Evolutionary conservation across 2,329 filamentous ascomycete genomes (phyloP).

Genomic region (Elsinoe australis): DNA sequence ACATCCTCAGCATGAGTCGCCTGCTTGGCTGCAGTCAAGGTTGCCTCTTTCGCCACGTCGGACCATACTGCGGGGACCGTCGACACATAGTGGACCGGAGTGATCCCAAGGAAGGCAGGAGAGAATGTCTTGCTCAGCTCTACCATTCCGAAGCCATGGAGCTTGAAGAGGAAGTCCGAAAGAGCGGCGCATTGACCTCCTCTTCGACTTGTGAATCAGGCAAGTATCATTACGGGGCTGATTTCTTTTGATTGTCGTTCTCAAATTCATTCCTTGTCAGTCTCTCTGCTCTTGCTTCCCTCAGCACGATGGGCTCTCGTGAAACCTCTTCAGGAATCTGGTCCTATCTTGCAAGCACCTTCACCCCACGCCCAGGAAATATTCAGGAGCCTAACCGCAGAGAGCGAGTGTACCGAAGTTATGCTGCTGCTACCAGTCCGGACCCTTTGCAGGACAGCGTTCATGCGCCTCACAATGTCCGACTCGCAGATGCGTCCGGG

Average conservation of each 20-base stretch:
- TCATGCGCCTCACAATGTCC: no score
- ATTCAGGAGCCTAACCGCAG: no score
- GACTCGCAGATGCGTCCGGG: no score
- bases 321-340: not conserved
- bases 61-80: slow-evolving; percentile 81
- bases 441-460: no score
- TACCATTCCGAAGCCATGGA: not conserved
- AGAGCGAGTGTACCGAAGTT: no score
- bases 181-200: slow-evolving; percentile 65
- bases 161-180: slow-evolving; percentile 57
- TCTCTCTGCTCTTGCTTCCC: not conserved
- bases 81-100: slow-evolving; percentile 66
- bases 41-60: slow-evolving; percentile 77
- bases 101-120: slow-evolving; percentile 40
- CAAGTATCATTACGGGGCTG: slow-evolving; percentile 48
- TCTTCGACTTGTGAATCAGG: slow-evolving; percentile 72
- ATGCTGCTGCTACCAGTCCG: no score
- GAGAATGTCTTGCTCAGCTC: not conserved
- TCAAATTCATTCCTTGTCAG: not conserved
- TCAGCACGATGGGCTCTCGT: no score
- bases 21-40: slow-evolving; percentile 65
- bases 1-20: slow-evolving; percentile 56
- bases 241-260: not conserved
- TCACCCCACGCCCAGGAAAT: not conserved
- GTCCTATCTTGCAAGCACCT: not conserved